Percentiles rank a stretch among this genome's conserved stretches.
phyloP scores from a whole-genome alignment of 495 filamentous ascomycete species.

The Trichocladium antarcticum region DNA sequence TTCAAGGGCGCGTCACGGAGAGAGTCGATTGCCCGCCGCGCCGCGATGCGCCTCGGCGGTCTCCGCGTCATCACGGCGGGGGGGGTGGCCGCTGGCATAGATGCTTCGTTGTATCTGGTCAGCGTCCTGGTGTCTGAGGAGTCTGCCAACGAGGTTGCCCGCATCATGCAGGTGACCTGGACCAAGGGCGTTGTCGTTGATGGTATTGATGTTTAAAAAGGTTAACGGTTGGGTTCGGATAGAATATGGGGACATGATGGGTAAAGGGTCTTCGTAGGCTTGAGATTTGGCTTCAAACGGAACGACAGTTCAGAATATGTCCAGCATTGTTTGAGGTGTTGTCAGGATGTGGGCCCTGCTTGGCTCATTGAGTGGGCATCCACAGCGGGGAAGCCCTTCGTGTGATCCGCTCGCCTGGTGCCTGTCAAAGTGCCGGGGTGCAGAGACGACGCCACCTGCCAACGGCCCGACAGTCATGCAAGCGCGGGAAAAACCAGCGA shows the following conservation, averaged over 20 bases:
- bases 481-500: conserved; percentile 6
- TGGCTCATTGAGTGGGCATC: background rate
- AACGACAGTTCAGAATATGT: too few relatives aligned
- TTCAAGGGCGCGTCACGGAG: conserved; percentile 52
- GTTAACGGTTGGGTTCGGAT: conserved; percentile 3
- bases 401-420: too few relatives aligned
- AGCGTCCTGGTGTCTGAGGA: conserved; percentile 59
- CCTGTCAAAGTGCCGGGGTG: background rate
- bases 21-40: conserved; percentile 57
- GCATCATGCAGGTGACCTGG: conserved; percentile 61
- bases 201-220: conserved; percentile 54
- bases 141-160: conserved; percentile 54
- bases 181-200: conserved; percentile 58
- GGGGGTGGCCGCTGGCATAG: conserved; percentile 64
- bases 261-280: background rate
- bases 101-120: conserved; percentile 69
- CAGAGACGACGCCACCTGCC: conserved; percentile 1
- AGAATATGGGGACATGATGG: conserved; percentile 1
- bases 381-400: background rate
- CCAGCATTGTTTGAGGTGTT: too few relatives aligned
- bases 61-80: conserved; percentile 67
- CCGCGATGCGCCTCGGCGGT: conserved; percentile 53
- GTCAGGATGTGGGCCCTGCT: too few relatives aligned
- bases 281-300: background rate
- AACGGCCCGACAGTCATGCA: conserved; percentile 6